Evolutionary conservation across 1,284 basidiomycete species (phyloP).

Genomic region (Sutorius eximius): DNA sequence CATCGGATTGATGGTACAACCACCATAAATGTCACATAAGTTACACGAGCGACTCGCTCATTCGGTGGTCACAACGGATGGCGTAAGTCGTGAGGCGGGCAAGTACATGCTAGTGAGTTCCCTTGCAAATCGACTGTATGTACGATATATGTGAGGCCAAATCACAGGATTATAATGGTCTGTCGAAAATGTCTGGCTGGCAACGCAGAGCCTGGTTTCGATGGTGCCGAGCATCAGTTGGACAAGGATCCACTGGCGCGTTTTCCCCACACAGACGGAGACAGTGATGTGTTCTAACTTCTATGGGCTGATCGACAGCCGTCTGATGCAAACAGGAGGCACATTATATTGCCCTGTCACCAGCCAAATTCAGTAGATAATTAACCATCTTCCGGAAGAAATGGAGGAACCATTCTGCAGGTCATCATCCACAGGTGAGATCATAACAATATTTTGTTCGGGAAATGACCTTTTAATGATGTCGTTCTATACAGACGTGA

Average conservation of each 20-base stretch:
- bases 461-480: not conserved
- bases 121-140: not conserved
- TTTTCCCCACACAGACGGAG: constrained; percentile 18
- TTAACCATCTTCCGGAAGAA: not conserved
- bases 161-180: constrained; percentile 23
- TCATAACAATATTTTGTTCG: not conserved
- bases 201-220: constrained; percentile 26
- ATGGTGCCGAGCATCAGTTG: constrained; percentile 18
- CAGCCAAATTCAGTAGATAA: constrained; percentile 24
- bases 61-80: not conserved
- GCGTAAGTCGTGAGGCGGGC: constrained; percentile 19
- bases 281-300: constrained; percentile 6
- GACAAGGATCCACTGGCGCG: constrained; percentile 22
- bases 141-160: constrained; percentile 1
- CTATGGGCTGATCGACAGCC: constrained; percentile 2
- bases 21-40: not conserved
- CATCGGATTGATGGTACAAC: not conserved
- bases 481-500: constrained; percentile 13
- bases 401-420: constrained; percentile 13
- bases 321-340: constrained; percentile 14
- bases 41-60: not conserved
- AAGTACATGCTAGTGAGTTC: constrained; percentile 22
- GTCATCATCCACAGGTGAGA: constrained; percentile 16
- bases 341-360: not conserved
- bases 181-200: constrained; percentile 25